These are phyloP conservation scores for Ilyonectria sp. DNA, from an alignment of 2,329 filamentous ascomycete species.

Conservation along the genomic window DNA sequence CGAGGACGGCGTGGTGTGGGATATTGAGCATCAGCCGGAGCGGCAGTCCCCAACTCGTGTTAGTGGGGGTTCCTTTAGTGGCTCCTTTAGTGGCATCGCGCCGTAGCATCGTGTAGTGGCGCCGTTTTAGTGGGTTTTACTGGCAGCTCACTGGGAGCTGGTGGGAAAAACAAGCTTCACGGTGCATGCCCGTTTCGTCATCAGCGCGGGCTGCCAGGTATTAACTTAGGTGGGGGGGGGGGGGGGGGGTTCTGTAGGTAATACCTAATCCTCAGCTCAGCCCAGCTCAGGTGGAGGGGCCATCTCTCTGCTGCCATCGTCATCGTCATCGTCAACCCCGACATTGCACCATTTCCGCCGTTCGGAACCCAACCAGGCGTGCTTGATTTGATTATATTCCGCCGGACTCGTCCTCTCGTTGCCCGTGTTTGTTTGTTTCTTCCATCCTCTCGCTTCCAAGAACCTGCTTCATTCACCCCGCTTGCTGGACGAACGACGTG, in stretches of 20 bases:
- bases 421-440: not conserved
- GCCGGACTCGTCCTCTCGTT: not conserved
- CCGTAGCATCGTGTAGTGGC: not conserved
- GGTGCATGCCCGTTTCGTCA: constrained; percentile 25
- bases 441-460: constrained; percentile 11
- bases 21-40: not conserved
- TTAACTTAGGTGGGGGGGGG: not conserved
- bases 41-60: not conserved
- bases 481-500: not conserved
- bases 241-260: constrained; percentile 1
- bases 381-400: not conserved
- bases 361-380: not conserved
- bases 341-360: not conserved
- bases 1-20: constrained; percentile 7
- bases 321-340: not conserved
- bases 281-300: not conserved
- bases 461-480: constrained; percentile 2
- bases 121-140: not conserved
- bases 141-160: not conserved
- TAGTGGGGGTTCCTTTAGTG: not conserved
- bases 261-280: not conserved
- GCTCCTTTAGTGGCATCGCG: not conserved
- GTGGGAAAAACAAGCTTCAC: constrained; percentile 27
- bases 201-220: constrained; percentile 17
- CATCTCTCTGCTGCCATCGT: not conserved